These are phyloP conservation scores for Penicillium turbatum DNA, from an alignment of 495 filamentous ascomycete genomes.

Conservation along the genomic window DNA sequence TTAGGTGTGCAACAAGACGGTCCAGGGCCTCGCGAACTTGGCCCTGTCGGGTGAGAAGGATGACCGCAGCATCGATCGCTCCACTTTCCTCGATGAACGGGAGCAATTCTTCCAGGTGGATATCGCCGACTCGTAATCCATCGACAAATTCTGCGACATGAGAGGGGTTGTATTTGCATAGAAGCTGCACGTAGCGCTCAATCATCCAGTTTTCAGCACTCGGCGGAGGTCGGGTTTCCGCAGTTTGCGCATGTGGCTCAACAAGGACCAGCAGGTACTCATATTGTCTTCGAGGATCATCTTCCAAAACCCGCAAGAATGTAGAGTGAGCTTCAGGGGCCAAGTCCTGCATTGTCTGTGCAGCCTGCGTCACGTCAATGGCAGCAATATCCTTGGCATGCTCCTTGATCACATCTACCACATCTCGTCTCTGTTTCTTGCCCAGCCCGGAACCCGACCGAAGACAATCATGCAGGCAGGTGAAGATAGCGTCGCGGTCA, in stretches of 20 bases:
- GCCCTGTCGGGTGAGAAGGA: constrained; percentile 86
- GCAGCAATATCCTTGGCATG: constrained; percentile 64
- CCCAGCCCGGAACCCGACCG: constrained; percentile 63
- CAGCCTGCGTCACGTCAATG: constrained; percentile 64
- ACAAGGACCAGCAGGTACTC: constrained; percentile 73
- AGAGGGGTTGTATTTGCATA: constrained; percentile 76
- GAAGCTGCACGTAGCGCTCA: constrained; percentile 83
- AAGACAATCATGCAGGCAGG: constrained; percentile 75
- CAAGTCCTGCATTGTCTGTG: constrained; percentile 62
- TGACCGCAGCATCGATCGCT: constrained; percentile 87
- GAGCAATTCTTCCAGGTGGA: constrained; percentile 76
- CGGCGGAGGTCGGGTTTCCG: constrained; percentile 32
- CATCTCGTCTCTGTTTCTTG: constrained; percentile 70
- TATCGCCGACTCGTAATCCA: constrained; percentile 69
- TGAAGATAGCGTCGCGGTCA: constrained; percentile 67
- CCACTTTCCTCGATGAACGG: constrained; percentile 85
- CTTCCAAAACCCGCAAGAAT: constrained; percentile 60
- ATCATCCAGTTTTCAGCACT: constrained; percentile 51
- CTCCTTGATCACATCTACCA: constrained; percentile 64
- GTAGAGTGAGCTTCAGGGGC: constrained; percentile 68
- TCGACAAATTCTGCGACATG: constrained; percentile 87
- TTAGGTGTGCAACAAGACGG: constrained; percentile 72
- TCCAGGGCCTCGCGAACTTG: constrained; percentile 79
- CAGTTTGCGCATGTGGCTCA: constrained; percentile 53
- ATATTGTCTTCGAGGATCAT: constrained; percentile 63